These are phyloP conservation scores for Cytospora paraplurivora DNA, from an alignment of 2,329 filamentous ascomycete genomes.

Conservation along the genomic window DNA sequence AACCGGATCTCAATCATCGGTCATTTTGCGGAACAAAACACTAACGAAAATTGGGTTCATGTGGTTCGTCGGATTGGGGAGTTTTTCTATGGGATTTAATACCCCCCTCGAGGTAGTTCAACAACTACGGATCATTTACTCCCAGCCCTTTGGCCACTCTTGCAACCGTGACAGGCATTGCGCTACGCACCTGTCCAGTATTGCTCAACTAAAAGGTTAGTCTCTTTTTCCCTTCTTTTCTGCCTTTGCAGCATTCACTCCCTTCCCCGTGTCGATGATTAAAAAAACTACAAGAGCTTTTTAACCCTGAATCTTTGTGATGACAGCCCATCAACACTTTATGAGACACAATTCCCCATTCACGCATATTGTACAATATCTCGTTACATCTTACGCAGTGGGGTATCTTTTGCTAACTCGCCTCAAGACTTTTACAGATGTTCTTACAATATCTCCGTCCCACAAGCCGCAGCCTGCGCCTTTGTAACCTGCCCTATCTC, in stretches of 20 bases:
- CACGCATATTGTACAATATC: conserved; percentile 30
- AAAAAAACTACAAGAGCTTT: conserved; percentile 62
- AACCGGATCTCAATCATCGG: conserved; percentile 3
- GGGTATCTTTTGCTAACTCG: conserved; percentile 45
- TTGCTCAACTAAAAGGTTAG: conserved; percentile 16
- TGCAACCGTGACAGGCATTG: conserved; percentile 19
- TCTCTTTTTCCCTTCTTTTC: conserved; percentile 27
- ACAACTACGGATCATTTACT: conserved; percentile 29
- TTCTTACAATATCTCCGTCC: conserved; percentile 1
- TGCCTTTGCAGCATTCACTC: conserved; percentile 1
- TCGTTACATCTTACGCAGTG: conserved; percentile 25
- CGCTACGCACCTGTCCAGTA: background rate
- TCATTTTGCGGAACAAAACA: conserved; percentile 14
- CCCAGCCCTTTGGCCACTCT: conserved; percentile 2
- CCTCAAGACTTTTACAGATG: conserved; percentile 29
- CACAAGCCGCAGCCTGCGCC: background rate
- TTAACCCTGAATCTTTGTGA: conserved; percentile 65
- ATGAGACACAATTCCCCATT: conserved; percentile 51
- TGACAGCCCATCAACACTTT: conserved; percentile 60
- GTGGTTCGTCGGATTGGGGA: conserved; percentile 26
- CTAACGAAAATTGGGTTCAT: conserved; percentile 10
- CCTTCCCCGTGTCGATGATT: conserved; percentile 53
- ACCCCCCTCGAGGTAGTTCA: conserved; percentile 26
- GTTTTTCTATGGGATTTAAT: conserved; percentile 18
- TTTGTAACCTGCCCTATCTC: background rate